Conservation (phyloP, 73 alveolate species). For the Paramecium bursaria region DNA sequence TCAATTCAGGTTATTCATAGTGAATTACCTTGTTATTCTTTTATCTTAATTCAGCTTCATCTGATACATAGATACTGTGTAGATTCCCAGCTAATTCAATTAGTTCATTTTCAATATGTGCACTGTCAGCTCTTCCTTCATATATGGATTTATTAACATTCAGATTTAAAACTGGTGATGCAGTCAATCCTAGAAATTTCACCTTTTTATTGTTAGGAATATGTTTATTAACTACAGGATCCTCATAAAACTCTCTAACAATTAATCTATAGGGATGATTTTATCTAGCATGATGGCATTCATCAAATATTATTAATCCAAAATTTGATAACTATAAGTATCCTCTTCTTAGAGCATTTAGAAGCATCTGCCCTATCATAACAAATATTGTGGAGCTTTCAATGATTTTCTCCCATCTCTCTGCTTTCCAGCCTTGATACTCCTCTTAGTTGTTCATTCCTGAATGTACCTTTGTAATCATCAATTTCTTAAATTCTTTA, state of each 20-base stretch:
- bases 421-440: constrained; percentile 27
- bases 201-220: constrained; percentile 4
- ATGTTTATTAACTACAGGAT: background rate
- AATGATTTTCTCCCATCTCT: constrained; percentile 51
- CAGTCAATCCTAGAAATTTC: constrained; percentile 59
- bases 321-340: constrained; percentile 30
- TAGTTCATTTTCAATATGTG: constrained; percentile 22
- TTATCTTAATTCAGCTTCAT: too few species aligned
- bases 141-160: constrained; percentile 10
- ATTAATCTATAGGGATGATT: constrained; percentile 63
- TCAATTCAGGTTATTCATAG: too few species aligned
- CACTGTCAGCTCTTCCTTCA: background rate
- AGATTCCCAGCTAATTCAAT: constrained; percentile 26
- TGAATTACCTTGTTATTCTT: too few species aligned
- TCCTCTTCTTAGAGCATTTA: constrained; percentile 70
- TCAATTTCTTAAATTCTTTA: background rate
- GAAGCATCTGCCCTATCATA: constrained; percentile 65
- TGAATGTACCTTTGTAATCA: background rate
- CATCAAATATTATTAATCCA: constrained; percentile 62
- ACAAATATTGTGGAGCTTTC: constrained; percentile 15
- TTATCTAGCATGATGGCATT: constrained; percentile 62
- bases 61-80: background rate
- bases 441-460: background rate
- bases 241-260: constrained; percentile 43
- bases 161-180: constrained; percentile 57